Percentiles rank a stretch among this genome's conserved stretches.
These are phyloP conservation scores for Miscanthus sacchariflorus DNA, from an alignment of 202 grass and related monocot species.

Conservation along the genomic window DNA sequence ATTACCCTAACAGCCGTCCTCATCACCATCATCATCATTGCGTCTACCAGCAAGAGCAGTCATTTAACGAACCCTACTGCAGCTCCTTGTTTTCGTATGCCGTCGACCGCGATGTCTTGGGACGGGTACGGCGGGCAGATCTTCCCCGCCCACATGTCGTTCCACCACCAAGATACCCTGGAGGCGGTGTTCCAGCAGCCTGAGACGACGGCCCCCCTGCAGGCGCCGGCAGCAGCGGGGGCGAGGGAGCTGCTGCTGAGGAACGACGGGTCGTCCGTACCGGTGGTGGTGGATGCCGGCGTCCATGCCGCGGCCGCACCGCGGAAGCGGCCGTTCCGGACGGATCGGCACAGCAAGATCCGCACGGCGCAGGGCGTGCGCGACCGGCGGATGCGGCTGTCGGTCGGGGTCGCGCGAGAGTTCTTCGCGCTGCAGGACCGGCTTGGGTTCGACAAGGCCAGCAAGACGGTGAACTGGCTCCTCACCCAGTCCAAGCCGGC, in stretches of 20 bases:
- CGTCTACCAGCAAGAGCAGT: slow-evolving; percentile 35
- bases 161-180: slow-evolving; percentile 46
- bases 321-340: slow-evolving; percentile 56
- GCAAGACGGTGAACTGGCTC: slow-evolving; percentile 88
- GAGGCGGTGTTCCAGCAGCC: slow-evolving; percentile 54
- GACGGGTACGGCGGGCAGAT: slow-evolving; percentile 38
- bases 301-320: neutral
- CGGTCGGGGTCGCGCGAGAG: slow-evolving; percentile 70
- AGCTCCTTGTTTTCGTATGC: slow-evolving; percentile 27
- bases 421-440: slow-evolving; percentile 86
- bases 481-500: slow-evolving; percentile 77
- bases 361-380: slow-evolving; percentile 82
- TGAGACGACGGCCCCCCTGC: neutral
- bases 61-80: slow-evolving; percentile 40
- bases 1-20: slow-evolving; percentile 36
- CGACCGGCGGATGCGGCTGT: slow-evolving; percentile 89
- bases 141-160: slow-evolving; percentile 37
- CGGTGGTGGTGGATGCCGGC: neutral
- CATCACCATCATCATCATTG: slow-evolving; percentile 28
- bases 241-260: neutral
- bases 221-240: neutral
- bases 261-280: neutral
- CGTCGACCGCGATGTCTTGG: slow-evolving; percentile 15
- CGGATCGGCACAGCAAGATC: slow-evolving; percentile 97
- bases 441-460: slow-evolving; percentile 89